Base-by-base conservation (phyloP, 345 rosid genomes). In the Clarkia xantiana region DNA sequence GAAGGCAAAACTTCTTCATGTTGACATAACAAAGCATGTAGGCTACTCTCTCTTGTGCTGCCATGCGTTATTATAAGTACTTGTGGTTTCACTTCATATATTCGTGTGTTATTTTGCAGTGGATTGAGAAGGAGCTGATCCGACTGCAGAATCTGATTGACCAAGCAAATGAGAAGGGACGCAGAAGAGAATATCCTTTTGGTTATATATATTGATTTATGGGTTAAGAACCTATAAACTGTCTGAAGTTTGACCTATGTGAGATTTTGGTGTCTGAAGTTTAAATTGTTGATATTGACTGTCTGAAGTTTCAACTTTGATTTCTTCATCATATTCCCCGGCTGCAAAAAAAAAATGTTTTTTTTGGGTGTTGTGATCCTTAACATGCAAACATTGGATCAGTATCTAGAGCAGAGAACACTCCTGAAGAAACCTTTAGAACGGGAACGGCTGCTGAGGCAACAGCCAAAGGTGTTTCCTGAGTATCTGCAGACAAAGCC, bases 101-200 rank as follows among this genome's bases (percentile, higher is more conserved):
- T 17, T 46, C 20, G 25, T 46, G 18, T 46, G 23, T 12, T 13
- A 46, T 17, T 39, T 14, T 13, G 13, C 51, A 76, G 86, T 61
- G 80, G 82, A 79, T 79, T 49, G 59, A 9, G 11, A 60, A 48
- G 43, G 78, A 76, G 69, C 45, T 76, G 63, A 58, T 4, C 42
- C 45, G 22, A 14, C 59, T 76, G 25, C 66, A 60, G 70, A 47
- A 52, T 18, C 53, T 50, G 15, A 65, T 73, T 54, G 53, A 69
- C 34, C 67, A 57, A 40, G 80, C 82, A 15, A 76, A 67, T 48
- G 79, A 76, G 65, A 79, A 76, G 63, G 86, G 86, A 52, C 70
- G 82, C 76, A 71, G 80, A 56, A 76, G 67, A 76, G 76, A 79
- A 79, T 76, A 79, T 79, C 86, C 86, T 76, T 71, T 51, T 14